phyloP scores from a whole-genome alignment of 2,329 filamentous ascomycete species.

The Sclerotinia trifoliorum region DNA sequence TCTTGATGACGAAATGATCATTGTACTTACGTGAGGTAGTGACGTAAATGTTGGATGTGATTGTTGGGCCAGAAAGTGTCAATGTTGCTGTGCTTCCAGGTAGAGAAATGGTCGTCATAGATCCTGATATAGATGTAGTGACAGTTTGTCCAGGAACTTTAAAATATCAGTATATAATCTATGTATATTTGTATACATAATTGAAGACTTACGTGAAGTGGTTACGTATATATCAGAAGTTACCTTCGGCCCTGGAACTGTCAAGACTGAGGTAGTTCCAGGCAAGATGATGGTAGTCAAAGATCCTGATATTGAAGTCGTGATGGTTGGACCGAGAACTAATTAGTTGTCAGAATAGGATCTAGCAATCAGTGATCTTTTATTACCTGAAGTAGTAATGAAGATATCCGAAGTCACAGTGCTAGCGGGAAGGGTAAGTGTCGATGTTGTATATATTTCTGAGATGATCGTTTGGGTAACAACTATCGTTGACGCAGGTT shows the following conservation, averaged over 20 bases:
- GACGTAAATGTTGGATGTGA: not conserved
- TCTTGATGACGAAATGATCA: not conserved
- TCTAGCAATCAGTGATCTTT: too few relatives aligned
- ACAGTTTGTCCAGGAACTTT: slow-evolving; percentile 9
- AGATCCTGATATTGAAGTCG: slow-evolving; percentile 26
- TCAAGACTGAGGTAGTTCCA: slow-evolving; percentile 11
- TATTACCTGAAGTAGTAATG: slow-evolving; percentile 11
- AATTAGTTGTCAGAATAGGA: not conserved
- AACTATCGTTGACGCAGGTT: not conserved
- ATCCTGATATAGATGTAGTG: slow-evolving; percentile 24
- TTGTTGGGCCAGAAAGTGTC: slow-evolving; percentile 3
- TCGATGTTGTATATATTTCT: not conserved
- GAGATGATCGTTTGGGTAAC: slow-evolving; percentile 17
- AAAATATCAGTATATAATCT: not conserved
- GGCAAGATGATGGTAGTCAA: slow-evolving; percentile 24
- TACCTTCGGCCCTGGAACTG: not conserved
- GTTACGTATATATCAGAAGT: not conserved
- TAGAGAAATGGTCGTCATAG: slow-evolving; percentile 23
- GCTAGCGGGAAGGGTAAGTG: not conserved
- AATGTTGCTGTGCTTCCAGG: slow-evolving; percentile 17
- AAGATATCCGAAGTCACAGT: not conserved
- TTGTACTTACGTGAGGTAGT: slow-evolving; percentile 4
- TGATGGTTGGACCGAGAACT: slow-evolving; percentile 11
- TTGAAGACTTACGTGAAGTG: slow-evolving; percentile 2
- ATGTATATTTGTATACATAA: too few relatives aligned